Base-by-base conservation (phyloP, 176 grass and related monocot genomes). In the Aegilops bicornis region DNA sequence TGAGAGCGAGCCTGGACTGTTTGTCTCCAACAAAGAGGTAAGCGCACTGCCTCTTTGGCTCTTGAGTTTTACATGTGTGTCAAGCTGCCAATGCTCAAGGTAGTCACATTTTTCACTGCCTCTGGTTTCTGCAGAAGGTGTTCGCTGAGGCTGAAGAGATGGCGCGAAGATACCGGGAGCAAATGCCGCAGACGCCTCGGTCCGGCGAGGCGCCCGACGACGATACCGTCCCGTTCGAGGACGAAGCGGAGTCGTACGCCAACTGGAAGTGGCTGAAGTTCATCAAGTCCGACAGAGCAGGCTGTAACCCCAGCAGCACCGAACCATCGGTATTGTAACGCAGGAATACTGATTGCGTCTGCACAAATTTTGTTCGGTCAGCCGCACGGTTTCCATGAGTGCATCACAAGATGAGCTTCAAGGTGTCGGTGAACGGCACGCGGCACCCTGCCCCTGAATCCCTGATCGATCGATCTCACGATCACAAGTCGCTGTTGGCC, bases 261-360 rank as follows among this genome's bases (percentile, higher is more conserved):
- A 98, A 98, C 70, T 94, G 91, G 93, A 89, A 86, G 40, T 95
- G 96, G 89, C 86, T 98, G 30, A 94, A 83, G 78, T 94, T 95
- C 73, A 63, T 72, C 83, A 87, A 89, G 11, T 59, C 62, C 4
- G 76, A 37, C 7, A 70, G 87, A 76, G 79, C 64, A 37, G 60
- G 73, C 7, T 61, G n/a, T 13, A 19, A 39, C 6, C 22, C 83
- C 32, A 36, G 42, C 42, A 30, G 36, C 48, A 17, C 4, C 30
- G 81, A 62, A 58, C 69, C 47, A 4, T 59, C 56, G 56, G 79
- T 13, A 33, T 39, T 64, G 8, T 77, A 73, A 35, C 75, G 60
- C 60, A 60, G 10, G 32, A 60, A 60, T 0, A 3, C 8, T 22
- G 15, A 19, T 0, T 13, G 15, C 3, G 2, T 47, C 33, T 29